Evolutionary conservation across 202 grass and related monocot species (phyloP), one percentile per base, ranked within the genome.

Genomic region (Eragrostis tef): DNA sequence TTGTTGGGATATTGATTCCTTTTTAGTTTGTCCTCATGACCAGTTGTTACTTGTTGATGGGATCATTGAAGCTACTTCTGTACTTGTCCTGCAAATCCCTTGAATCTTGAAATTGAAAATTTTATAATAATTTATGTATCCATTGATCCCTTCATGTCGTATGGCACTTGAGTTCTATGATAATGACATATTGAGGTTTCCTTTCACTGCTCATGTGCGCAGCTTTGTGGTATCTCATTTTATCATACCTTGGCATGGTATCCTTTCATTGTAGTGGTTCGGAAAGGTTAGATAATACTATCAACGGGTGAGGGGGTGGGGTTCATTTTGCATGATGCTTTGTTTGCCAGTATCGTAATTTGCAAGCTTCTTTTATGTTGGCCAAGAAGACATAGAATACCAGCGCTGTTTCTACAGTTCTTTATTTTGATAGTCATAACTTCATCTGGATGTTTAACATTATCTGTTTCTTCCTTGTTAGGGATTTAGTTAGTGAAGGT

Each of bases 401-500:
- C 24, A 85, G 51, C n/a, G 6, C 4, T 9, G 24, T 57, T 66
- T 67, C 53, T 24, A 7, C 51, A 59, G 11, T 74, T 88, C 6
- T 74, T 59, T 84, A 78, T 15, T 39, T 83, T 53, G 71, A 80
- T 53, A 26, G 53, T 56, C 47, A 79, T 41, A 68, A 24, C n/a
- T 48, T 77, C 39, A 22, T 49, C 3, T 81, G 75, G 39, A 42
- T 53, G 70, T 54, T 67, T 22, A 77, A 54, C 31, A 20, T 65
- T 85, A 20, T 46, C 6, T 76, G 68, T 34, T 66, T 11, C 66
- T 56, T n/a, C 20, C 52, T 88, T 43, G 64, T 68, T 75, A 94
- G 95, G 90, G 88, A 94, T 89, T 90, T 98, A 15, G 77, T 80
- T 74, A 67, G 47, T 65, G 53, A 91, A 93, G 95, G 95, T 83